A percentile compares a stretch with the other conserved stretches of the same genome.
Conservation (phyloP, 805 yeast species). For the Maudiozyma turicensis region DNA sequence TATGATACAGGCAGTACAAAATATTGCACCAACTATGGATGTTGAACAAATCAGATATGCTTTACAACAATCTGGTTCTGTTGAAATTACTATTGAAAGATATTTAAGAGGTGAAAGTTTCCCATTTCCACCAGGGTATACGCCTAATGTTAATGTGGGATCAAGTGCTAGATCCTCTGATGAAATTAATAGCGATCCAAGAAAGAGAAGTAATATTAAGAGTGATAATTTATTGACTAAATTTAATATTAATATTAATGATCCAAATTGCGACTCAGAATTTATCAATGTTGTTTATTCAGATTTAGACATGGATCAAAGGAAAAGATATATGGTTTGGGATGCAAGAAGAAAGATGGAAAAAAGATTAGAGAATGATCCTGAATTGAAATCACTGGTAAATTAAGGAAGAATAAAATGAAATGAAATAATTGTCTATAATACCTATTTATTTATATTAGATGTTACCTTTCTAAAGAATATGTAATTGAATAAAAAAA, state of each 20-base stretch:
- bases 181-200: slow-evolving; percentile 16
- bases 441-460: not conserved
- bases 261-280: slow-evolving; percentile 11
- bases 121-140: slow-evolving; percentile 43
- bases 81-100: slow-evolving; percentile 68
- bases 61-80: slow-evolving; percentile 65
- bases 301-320: slow-evolving; percentile 19
- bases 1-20: slow-evolving; percentile 78
- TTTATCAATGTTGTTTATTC: slow-evolving; percentile 9
- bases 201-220: slow-evolving; percentile 23
- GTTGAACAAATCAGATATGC: slow-evolving; percentile 65
- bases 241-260: slow-evolving; percentile 18
- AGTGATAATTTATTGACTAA: slow-evolving; percentile 25
- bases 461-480: not conserved
- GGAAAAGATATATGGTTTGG: slow-evolving; percentile 39
- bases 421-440: not conserved
- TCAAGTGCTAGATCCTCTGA: not conserved
- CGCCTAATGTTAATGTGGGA: slow-evolving; percentile 2
- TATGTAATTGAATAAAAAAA: not conserved
- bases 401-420: not conserved
- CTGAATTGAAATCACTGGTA: slow-evolving; percentile 4
- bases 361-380: slow-evolving; percentile 10
- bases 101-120: slow-evolving; percentile 53
- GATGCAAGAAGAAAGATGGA: slow-evolving; percentile 53
- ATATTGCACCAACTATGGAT: slow-evolving; percentile 66